Base-by-base conservation (phyloP, 2,329 filamentous ascomycete genomes). In the Venturia effusa region DNA sequence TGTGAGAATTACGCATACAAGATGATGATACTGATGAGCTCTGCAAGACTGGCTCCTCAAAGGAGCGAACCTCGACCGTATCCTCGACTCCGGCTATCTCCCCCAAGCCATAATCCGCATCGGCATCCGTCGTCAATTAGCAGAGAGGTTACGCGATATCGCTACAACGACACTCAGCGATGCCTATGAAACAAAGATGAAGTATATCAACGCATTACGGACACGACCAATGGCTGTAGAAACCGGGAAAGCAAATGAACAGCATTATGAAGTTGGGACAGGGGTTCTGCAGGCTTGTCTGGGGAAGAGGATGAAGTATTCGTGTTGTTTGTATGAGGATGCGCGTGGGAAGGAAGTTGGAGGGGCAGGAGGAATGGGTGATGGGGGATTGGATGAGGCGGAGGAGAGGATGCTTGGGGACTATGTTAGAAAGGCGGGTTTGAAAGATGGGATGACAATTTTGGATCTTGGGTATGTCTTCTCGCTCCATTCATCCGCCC, bases 251-350 rank as follows among this genome's bases (percentile, higher is more conserved):
- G 86, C 87, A 27, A 89, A 89, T 71, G 76, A 82, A 69, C 87
- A 89, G 78, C 87, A 89, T 73, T 89, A 90, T 70, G 87, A 89
- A 74, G 86, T 89, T 48, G 85, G 84, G 45, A 88, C 86, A 0
- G 84, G 83, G 3, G 83, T 89, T 30, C 73, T 89, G 48, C 74
- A 76, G 34, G 82, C 80, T 34, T 85, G 81, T 72, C 75, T 90
- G 15, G 87, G 87, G 0, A 84, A 85, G 4, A 77, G 86, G 63
- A 89, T 89, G 85, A 89, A 89, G 79, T 90, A 89, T 72, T 86
- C 82, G n/a, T 81, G 78, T 67, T 87, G 84, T 71, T 75, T 88
- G 69, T 89, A 89, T 72, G 81, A 83, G 4, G 82, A 81, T 66
- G 85, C 84, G 19, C 75, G 76, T 66, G 83, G 86, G 75, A 86